Percentiles rank a stretch among this genome's conserved stretches.
Conservation (phyloP, 441 rosid species). For the Erodium texanum region DNA sequence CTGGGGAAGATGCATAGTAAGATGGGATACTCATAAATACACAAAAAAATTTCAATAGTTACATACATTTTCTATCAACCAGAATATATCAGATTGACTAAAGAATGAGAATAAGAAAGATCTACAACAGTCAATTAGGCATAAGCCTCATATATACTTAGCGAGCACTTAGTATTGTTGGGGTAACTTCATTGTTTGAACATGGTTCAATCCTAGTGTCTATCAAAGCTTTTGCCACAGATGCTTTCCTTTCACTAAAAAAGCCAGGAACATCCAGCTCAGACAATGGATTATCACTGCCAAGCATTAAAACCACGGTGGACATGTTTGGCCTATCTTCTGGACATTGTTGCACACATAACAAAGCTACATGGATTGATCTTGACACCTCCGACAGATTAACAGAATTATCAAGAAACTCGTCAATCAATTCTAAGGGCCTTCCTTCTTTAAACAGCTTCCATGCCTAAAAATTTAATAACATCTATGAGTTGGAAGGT, state of each 20-base stretch:
- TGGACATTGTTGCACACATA: background rate
- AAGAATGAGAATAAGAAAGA: background rate
- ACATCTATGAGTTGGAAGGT: background rate
- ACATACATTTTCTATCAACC: background rate
- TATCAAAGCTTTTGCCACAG: background rate
- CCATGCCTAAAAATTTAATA: constrained; percentile 30
- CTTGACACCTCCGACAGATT: constrained; percentile 10
- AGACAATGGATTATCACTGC: background rate
- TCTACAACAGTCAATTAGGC: background rate
- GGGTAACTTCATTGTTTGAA: background rate
- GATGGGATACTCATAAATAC: too few species aligned
- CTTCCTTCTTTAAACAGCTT: constrained; percentile 21
- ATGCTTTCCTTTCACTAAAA: background rate
- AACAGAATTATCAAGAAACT: background rate
- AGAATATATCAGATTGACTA: background rate
- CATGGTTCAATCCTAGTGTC: background rate
- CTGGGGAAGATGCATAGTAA: too few species aligned
- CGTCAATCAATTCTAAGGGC: background rate
- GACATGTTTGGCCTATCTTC: constrained; percentile 16
- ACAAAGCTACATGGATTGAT: background rate
- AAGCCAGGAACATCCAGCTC: background rate
- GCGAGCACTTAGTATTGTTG: background rate
- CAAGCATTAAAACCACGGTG: background rate
- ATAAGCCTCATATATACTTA: background rate
- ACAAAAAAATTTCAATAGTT: background rate